Conservation (phyloP, 179 eudicot genomes). For the Spinacia oleracea region DNA sequence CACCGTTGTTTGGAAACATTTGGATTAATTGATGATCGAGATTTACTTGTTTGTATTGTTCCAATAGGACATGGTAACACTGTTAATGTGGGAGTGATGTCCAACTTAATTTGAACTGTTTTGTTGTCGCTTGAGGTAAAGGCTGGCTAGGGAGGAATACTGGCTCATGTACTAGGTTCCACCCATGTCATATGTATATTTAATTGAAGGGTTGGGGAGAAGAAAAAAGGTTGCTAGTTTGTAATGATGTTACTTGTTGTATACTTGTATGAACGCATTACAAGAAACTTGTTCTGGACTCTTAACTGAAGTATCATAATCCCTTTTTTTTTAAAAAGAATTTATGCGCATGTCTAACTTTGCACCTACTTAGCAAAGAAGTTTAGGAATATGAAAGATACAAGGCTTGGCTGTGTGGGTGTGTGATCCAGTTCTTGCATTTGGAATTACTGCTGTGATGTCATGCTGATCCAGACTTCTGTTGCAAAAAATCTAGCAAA, state of each 20-base stretch:
- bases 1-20: no score
- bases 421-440: no score
- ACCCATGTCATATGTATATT: background rate
- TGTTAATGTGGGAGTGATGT: background rate
- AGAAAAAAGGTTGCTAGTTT: background rate
- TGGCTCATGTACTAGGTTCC: background rate
- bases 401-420: no score
- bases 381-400: no score
- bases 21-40: no score
- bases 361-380: no score
- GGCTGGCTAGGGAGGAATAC: background rate
- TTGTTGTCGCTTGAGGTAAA: background rate
- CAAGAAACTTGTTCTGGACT: background rate
- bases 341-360: no score
- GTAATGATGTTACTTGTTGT: background rate
- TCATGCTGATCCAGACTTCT: background rate
- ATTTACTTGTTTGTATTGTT: no score
- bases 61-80: background rate
- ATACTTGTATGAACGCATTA: background rate
- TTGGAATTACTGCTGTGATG: no score
- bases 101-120: background rate
- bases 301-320: no score
- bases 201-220: background rate
- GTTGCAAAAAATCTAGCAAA: background rate
- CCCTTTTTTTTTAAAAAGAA: no score